A percentile compares a stretch with the other conserved stretches of the same genome.
These are phyloP conservation scores for Protomyces pachydermus DNA, from an alignment of 1,139 yeast species.

Conservation along the genomic window DNA sequence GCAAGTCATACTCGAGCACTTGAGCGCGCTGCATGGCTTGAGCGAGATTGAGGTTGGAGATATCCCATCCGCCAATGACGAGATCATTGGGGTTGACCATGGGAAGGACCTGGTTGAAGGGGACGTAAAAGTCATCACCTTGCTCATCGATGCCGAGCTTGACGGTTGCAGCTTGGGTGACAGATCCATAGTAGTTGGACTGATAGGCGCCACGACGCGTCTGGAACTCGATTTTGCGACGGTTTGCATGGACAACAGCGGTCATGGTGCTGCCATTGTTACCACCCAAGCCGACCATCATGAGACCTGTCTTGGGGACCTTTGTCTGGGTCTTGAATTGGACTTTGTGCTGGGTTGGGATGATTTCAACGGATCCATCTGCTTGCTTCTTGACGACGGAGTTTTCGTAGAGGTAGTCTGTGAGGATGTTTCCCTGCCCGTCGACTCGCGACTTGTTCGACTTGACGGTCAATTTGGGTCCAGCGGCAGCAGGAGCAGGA, in stretches of 20 bases:
- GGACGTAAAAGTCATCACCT: constrained; percentile 87
- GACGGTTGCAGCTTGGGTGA: constrained; percentile 85
- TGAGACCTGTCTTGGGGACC: constrained; percentile 72
- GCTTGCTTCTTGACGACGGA: constrained; percentile 51
- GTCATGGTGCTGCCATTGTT: constrained; percentile 91
- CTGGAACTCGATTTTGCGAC: constrained; percentile 68
- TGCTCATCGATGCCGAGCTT: constrained; percentile 78
- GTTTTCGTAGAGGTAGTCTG: constrained; percentile 69
- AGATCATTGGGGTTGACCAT: constrained; percentile 86
- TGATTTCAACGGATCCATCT: constrained; percentile 56
- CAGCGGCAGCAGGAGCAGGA: constrained; percentile 54
- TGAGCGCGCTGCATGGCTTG: constrained; percentile 80
- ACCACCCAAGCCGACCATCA: constrained; percentile 94
- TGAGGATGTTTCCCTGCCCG: constrained; percentile 45
- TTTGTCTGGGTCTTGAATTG: constrained; percentile 79
- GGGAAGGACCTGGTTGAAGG: constrained; percentile 84
- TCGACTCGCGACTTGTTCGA: constrained; percentile 42
- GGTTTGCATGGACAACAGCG: constrained; percentile 81
- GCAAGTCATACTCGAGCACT: constrained; percentile 82
- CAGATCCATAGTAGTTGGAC: constrained; percentile 93
- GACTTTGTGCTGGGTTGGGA: constrained; percentile 68
- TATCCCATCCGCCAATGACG: constrained; percentile 94
- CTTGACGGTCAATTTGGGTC: constrained; percentile 46
- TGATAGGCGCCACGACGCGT: constrained; percentile 74
- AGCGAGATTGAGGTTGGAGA: constrained; percentile 62